phyloP scores from a whole-genome alignment of 2,329 filamentous ascomycete species.

The Trichophyton benhamiae region DNA sequence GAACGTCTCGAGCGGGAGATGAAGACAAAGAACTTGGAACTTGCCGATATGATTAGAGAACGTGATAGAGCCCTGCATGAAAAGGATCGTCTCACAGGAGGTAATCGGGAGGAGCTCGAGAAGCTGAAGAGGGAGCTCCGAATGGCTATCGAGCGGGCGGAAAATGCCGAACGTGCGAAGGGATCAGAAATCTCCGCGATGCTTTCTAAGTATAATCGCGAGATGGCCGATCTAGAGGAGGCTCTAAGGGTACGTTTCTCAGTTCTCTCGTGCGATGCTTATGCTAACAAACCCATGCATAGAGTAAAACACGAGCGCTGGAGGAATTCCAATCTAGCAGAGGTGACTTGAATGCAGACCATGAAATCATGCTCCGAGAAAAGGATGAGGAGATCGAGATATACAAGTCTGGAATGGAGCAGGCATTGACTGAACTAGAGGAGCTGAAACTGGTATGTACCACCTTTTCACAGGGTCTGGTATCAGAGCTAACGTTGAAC shows the following conservation, averaged over 20 bases:
- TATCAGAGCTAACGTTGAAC: not conserved
- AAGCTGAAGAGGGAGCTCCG: constrained; percentile 88
- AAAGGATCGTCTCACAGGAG: constrained; percentile 73
- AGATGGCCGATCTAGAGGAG: constrained; percentile 94
- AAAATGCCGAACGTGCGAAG: constrained; percentile 85
- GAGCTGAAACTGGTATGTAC: constrained; percentile 54
- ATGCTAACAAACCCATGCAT: constrained; percentile 18
- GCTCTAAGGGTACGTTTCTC: constrained; percentile 47
- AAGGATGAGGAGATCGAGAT: constrained; percentile 98
- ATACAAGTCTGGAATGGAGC: constrained; percentile 95
- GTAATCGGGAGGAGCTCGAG: constrained; percentile 84
- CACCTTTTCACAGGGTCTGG: not conserved
- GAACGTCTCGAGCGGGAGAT: constrained; percentile 95
- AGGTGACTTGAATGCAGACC: constrained; percentile 69
- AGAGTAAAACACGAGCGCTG: constrained; percentile 74
- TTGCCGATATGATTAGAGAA: constrained; percentile 97
- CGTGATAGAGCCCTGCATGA: constrained; percentile 87
- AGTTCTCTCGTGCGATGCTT: constrained; percentile 5
- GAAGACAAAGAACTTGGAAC: constrained; percentile 98
- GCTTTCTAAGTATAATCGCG: constrained; percentile 90
- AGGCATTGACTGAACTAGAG: constrained; percentile 83
- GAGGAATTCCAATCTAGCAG: constrained; percentile 71
- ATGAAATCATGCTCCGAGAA: constrained; percentile 73
- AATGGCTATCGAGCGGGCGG: constrained; percentile 79
- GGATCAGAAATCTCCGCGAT: constrained; percentile 89